These are phyloP conservation scores for Thozetella sp. DNA, from an alignment of 495 filamentous ascomycete species.

Conservation along the genomic window DNA sequence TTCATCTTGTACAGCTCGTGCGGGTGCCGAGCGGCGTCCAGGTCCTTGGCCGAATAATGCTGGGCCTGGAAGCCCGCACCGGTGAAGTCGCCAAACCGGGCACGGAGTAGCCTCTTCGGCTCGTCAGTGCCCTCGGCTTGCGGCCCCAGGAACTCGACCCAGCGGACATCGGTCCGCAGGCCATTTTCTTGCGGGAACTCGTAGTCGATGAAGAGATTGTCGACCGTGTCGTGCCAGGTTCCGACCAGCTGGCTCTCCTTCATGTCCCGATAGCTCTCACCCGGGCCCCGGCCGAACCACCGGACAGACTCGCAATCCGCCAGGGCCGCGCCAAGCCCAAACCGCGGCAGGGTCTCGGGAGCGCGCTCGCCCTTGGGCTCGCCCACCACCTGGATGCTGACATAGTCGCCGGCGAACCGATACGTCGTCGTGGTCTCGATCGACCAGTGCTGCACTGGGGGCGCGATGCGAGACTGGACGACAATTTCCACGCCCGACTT, in stretches of 20 bases:
- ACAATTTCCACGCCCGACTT: conserved; percentile 31
- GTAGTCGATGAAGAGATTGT: conserved; percentile 56
- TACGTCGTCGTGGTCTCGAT: conserved; percentile 57
- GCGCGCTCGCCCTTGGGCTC: conserved; percentile 37
- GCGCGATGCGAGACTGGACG: conserved; percentile 51
- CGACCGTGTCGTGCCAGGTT: conserved; percentile 40
- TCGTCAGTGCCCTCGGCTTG: conserved; percentile 23
- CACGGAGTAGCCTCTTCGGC: conserved; percentile 31
- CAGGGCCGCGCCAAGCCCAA: conserved; percentile 57
- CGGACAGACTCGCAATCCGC: conserved; percentile 36
- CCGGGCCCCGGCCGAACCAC: conserved; percentile 70
- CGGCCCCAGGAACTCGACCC: conserved; percentile 47
- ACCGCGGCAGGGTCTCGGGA: conserved; percentile 58
- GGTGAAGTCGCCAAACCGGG: conserved; percentile 36
- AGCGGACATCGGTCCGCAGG: conserved; percentile 63
- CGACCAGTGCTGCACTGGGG: conserved; percentile 64
- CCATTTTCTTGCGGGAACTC: conserved; percentile 70
- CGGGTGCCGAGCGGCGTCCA: conserved; percentile 61
- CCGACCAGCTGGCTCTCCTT: conserved; percentile 60
- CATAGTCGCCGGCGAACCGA: conserved; percentile 39
- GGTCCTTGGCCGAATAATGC: conserved; percentile 50
- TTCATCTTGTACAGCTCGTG: conserved; percentile 53
- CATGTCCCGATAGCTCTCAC: conserved; percentile 64
- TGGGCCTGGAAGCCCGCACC: conserved; percentile 54
- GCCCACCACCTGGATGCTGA: conserved; percentile 47